Percentiles rank a stretch among this genome's conserved stretches.
phyloP scores from a whole-genome alignment of 2,329 filamentous ascomycete genomes.

The Cordyceps farinosa region DNA sequence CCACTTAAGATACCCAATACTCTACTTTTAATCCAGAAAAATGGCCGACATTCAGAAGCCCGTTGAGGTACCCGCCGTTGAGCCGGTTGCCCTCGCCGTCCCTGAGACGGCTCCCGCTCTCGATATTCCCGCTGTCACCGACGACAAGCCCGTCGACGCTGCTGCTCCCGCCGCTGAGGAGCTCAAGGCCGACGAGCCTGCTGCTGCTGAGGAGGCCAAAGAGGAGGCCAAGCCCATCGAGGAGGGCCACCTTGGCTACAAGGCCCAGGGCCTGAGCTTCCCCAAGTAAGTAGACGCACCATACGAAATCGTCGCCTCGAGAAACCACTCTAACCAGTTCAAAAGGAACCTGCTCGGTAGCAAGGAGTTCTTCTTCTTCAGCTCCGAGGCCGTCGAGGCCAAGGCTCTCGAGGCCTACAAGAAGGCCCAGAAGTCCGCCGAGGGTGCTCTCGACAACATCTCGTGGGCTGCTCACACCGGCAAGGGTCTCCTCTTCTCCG shows the following conservation, averaged over 20 bases:
- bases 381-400: constrained; percentile 66
- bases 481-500: constrained; percentile 90
- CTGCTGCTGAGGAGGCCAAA: constrained; percentile 39
- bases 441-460: constrained; percentile 70
- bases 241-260: constrained; percentile 85
- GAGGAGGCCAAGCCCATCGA: constrained; percentile 66
- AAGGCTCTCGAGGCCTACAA: constrained; percentile 75
- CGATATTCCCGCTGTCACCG: constrained; percentile 33
- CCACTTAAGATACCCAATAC: constrained; percentile 37
- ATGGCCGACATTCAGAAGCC: constrained; percentile 76
- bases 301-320: neutral
- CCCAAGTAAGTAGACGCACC: constrained; percentile 68
- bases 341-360: constrained; percentile 78
- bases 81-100: constrained; percentile 31
- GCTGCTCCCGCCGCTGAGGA: constrained; percentile 39
- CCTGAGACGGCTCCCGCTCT: constrained; percentile 23
- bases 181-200: constrained; percentile 39
- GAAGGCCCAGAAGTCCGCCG: constrained; percentile 80
- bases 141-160: constrained; percentile 44
- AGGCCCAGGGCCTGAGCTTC: constrained; percentile 73
- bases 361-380: constrained; percentile 93
- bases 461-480: constrained; percentile 92
- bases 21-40: constrained; percentile 42
- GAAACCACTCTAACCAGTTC: neutral
- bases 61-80: constrained; percentile 53